Evolutionary conservation across 768 basidiomycete species (phyloP), one percentile per base, ranked within the genome.

Genomic region (Suillus paluster): DNA sequence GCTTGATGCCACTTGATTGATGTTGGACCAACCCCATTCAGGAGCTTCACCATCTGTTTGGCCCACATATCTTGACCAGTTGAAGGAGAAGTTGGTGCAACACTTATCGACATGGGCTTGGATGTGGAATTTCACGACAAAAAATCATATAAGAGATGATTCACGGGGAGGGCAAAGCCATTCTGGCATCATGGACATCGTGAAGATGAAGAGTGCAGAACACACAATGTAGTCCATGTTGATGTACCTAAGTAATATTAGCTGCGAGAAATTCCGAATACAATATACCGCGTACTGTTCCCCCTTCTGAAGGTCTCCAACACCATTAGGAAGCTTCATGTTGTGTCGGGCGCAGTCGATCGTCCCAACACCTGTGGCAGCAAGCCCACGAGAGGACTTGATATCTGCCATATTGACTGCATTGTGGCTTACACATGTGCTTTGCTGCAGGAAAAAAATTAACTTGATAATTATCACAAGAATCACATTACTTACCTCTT

Each of bases 111-210:
- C 33, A 38, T 67, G 64, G 4, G 64, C 57, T 15, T 54, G 48
- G 25, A 65, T 41, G 38, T 65, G 64, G 21, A 66, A 68, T 41
- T 68, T 68, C 0, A 65, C 63, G 2, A 69, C 59, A 3, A 67
- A 46, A 52, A 57, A 30, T 30, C 30, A 30, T 30, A 30, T 30
- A 70, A 8, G 42, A 9, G 4, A 69, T 42, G 17, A 34, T 11
- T 30, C 15, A 10, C 15, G 25, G 34, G 19, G 3, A 2, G 36
- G 41, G n/a, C 12, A n/a, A 19, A 34, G 25, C 21, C 34, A 8
- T 19, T 52, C 33, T 38, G 33, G 64, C 56, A 56, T 39, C n/a
- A 44, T 19, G 0, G n/a, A 0, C 0, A 44, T 19, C 7, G n/a
- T 10, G 4, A 44, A 44, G 0, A 7, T 4, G 42, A n/a, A 19